These are phyloP conservation scores for Dianthus caryophyllus DNA, from an alignment of 148 eudicot species.

Conservation along the genomic window DNA sequence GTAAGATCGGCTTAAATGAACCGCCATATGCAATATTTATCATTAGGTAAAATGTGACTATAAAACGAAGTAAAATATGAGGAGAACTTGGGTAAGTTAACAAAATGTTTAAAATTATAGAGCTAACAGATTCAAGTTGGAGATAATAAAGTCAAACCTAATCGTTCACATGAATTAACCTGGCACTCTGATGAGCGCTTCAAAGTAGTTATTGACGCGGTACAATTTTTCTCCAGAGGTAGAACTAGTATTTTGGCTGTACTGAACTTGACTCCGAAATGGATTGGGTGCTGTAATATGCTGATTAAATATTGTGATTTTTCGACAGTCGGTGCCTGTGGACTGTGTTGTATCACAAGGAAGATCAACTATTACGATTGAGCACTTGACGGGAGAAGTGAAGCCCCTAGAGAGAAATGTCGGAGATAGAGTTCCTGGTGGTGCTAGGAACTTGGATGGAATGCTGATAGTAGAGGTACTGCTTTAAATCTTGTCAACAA, in stretches of 20 bases:
- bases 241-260: slow-evolving; percentile 3
- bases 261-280: neutral
- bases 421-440: slow-evolving; percentile 91
- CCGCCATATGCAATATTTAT: neutral
- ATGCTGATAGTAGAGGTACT: slow-evolving; percentile 89
- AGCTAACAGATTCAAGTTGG: neutral
- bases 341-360: slow-evolving; percentile 93
- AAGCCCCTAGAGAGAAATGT: slow-evolving; percentile 74
- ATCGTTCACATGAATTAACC: neutral
- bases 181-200: neutral
- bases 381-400: slow-evolving; percentile 97
- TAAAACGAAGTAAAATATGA: neutral
- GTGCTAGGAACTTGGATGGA: slow-evolving; percentile 96
- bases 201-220: neutral
- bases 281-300: slow-evolving; percentile 3
- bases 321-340: slow-evolving; percentile 88
- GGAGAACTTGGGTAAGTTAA: neutral
- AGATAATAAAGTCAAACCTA: neutral
- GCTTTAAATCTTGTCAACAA: slow-evolving; percentile 1
- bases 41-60: neutral
- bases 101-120: neutral
- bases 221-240: neutral
- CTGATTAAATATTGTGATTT: slow-evolving; percentile 19
- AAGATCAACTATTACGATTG: slow-evolving; percentile 88
- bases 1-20: neutral